These are phyloP conservation scores for Penicillium cosmopolitanum DNA, from an alignment of 495 filamentous ascomycete species.

Conservation along the genomic window DNA sequence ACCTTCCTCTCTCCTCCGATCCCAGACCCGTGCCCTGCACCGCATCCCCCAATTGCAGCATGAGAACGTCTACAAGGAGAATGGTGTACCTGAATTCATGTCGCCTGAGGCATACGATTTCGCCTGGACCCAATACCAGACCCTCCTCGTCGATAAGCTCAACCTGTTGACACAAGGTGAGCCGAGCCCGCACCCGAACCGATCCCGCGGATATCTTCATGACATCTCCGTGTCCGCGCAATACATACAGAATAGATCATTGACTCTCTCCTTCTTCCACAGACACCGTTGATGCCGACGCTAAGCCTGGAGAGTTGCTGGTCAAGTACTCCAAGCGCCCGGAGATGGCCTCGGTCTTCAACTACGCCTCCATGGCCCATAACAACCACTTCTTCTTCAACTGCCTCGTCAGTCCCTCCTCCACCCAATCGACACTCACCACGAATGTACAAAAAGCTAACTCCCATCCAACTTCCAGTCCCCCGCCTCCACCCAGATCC, in stretches of 20 bases:
- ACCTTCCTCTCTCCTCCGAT: constrained; percentile 46
- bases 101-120: constrained; percentile 67
- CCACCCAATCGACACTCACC: background rate
- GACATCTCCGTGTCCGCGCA: background rate
- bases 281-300: constrained; percentile 61
- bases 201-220: constrained; percentile 13
- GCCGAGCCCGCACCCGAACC: constrained; percentile 21
- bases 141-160: constrained; percentile 69
- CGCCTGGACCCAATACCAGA: constrained; percentile 84
- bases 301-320: constrained; percentile 66
- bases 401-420: constrained; percentile 50
- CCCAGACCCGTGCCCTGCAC: constrained; percentile 54
- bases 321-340: constrained; percentile 79
- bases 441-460: background rate
- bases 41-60: constrained; percentile 62
- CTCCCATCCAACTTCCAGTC: constrained; percentile 31
- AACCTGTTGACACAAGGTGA: constrained; percentile 74
- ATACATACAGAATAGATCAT: background rate
- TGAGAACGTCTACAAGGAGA: constrained; percentile 48
- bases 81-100: constrained; percentile 71
- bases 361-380: constrained; percentile 92
- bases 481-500: constrained; percentile 53
- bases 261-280: background rate
- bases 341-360: constrained; percentile 78
- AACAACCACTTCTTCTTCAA: constrained; percentile 98